These are phyloP conservation scores for Salmacisia buchloeana DNA, from an alignment of 1,284 basidiomycete species.

Conservation along the genomic window DNA sequence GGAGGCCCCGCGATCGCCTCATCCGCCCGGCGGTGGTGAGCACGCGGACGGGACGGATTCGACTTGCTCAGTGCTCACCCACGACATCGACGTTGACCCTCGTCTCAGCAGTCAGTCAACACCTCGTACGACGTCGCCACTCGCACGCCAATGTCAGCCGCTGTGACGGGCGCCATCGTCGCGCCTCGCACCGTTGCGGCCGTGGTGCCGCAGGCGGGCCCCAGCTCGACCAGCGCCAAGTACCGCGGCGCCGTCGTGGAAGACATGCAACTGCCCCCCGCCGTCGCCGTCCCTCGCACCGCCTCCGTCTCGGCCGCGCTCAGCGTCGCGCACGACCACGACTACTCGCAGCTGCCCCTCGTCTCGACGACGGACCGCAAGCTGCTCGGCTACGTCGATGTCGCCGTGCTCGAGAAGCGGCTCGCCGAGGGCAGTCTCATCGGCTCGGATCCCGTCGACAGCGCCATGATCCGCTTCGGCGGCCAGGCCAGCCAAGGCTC, in stretches of 20 bases:
- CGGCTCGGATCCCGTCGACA: constrained; percentile 21
- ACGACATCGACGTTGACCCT: too few species aligned
- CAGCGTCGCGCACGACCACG: constrained; percentile 38
- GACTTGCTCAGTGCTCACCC: too few species aligned
- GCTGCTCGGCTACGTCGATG: constrained; percentile 41
- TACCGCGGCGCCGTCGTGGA: constrained; percentile 43
- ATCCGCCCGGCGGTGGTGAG: too few species aligned
- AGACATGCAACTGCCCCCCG: constrained; percentile 41
- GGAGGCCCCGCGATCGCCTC: too few species aligned
- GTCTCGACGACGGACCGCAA: constrained; percentile 32
- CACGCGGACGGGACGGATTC: too few species aligned
- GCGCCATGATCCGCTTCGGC: constrained; percentile 37
- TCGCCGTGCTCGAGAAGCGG: constrained; percentile 30
- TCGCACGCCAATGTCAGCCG: too few species aligned
- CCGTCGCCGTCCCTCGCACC: constrained; percentile 34
- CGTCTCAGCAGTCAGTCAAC: too few species aligned
- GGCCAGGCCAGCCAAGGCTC: constrained; percentile 9
- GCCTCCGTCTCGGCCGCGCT: constrained; percentile 27
- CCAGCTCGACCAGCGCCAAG: constrained; percentile 26
- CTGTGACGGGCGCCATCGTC: constrained; percentile 32
- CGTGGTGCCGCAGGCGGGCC: constrained; percentile 26
- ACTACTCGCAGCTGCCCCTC: constrained; percentile 42
- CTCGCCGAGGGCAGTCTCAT: constrained; percentile 23
- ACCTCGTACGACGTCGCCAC: too few species aligned
- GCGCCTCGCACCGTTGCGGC: constrained; percentile 28